Conservation (phyloP, 305 asterid genomes). For the Coffea humblotiana region DNA sequence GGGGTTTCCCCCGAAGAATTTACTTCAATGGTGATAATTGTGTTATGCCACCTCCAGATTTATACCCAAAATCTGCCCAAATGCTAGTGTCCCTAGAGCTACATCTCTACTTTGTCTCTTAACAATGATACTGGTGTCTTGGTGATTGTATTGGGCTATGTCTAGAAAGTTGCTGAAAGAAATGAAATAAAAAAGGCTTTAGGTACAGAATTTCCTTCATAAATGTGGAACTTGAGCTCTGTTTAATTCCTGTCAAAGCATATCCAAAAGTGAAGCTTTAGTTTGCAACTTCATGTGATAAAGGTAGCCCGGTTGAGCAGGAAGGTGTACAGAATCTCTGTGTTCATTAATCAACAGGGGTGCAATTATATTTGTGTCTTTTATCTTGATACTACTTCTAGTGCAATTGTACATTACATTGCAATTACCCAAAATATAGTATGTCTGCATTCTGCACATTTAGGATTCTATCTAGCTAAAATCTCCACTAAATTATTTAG, state of each 20-base stretch:
- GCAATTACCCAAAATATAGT: not conserved
- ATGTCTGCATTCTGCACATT: not conserved
- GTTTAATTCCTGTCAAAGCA: not conserved
- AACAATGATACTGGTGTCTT: no score
- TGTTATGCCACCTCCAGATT: no score
- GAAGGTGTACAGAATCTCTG: conserved; percentile 1
- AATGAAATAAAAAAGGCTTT: no score
- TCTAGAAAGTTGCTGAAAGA: no score
- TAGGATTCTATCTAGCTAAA: not conserved
- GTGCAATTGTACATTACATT: not conserved
- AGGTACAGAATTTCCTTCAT: not conserved
- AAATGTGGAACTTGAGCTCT: not conserved
- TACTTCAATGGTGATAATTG: no score
- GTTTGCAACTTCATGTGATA: not conserved
- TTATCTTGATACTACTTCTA: not conserved
- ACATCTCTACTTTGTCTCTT: no score
- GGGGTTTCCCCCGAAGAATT: no score
- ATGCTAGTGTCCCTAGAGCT: no score
- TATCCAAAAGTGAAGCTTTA: not conserved
- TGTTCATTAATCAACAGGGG: not conserved
- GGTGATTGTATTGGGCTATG: no score
- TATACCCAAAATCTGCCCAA: conserved; percentile 21
- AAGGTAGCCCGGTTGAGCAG: not conserved
- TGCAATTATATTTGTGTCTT: not conserved
- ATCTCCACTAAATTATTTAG: not conserved